phyloP scores from a whole-genome alignment of 2,329 filamentous ascomycete species.

The Phaeoacremonium minimum region DNA sequence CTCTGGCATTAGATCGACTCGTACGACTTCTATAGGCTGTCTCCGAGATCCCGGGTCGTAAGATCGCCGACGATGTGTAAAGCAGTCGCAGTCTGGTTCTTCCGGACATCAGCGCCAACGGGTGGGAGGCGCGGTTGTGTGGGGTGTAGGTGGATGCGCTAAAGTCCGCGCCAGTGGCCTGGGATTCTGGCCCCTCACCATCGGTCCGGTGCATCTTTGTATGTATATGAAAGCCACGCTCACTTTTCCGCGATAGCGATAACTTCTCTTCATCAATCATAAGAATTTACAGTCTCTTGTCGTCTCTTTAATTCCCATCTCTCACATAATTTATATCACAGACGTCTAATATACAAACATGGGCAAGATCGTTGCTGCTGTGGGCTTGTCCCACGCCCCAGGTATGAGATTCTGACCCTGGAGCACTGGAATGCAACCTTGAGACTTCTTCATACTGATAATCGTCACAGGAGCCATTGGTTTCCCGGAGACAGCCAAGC shows the following conservation, averaged over 20 bases:
- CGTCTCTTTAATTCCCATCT: not conserved
- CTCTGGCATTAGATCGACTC: too few species aligned
- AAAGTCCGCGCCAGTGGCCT: not conserved
- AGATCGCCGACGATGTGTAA: too few species aligned
- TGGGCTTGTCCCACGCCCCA: not conserved
- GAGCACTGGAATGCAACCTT: too few species aligned
- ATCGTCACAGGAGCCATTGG: slow-evolving; percentile 16
- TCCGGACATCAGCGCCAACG: not conserved
- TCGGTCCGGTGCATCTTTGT: not conserved
- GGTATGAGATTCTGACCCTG: not conserved
- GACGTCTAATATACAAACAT: not conserved
- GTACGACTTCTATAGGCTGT: too few species aligned
- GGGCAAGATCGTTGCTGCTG: not conserved
- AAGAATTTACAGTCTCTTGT: not conserved
- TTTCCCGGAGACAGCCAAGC: slow-evolving; percentile 20
- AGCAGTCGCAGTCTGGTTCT: too few species aligned
- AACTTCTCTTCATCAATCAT: too few species aligned
- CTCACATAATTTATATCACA: too few species aligned
- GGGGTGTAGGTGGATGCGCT: not conserved
- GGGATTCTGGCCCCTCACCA: not conserved
- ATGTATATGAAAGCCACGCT: not conserved
- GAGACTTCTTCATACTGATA: too few species aligned
- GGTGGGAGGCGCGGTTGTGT: not conserved
- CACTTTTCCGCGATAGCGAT: too few species aligned
- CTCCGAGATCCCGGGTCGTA: too few species aligned